Percentiles rank a stretch among this genome's conserved stretches.
These are phyloP conservation scores for Atkinsonella texensis DNA, from an alignment of 2,329 filamentous ascomycete genomes.

Conservation along the genomic window DNA sequence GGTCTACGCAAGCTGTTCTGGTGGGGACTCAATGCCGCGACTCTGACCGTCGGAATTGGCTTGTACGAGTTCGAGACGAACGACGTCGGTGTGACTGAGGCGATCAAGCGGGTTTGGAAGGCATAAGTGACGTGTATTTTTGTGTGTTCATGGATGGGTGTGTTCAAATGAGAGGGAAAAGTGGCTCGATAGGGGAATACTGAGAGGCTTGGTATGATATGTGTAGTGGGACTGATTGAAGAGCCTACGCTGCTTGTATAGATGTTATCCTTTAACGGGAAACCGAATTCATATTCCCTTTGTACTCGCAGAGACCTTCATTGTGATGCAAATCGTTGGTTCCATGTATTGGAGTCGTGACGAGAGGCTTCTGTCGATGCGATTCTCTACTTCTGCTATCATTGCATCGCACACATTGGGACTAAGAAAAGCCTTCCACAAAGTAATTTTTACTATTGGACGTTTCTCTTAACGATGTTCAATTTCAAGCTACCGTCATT, in stretches of 20 bases:
- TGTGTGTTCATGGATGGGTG: not conserved
- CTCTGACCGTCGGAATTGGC: constrained; percentile 71
- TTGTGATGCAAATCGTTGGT: not conserved
- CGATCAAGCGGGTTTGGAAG: constrained; percentile 78
- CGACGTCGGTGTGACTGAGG: constrained; percentile 87
- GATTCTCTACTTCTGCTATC: not conserved
- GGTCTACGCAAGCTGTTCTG: constrained; percentile 52
- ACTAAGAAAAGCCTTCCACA: not conserved
- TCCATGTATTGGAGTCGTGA: not conserved
- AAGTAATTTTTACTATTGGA: not conserved
- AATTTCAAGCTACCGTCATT: not conserved
- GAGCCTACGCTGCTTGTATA: constrained; percentile 7
- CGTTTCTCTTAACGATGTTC: not conserved
- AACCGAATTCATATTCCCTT: constrained; percentile 7
- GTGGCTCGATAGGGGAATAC: not conserved
- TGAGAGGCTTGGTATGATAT: not conserved
- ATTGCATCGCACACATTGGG: not conserved
- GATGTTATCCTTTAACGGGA: constrained; percentile 8
- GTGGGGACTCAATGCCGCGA: constrained; percentile 71
- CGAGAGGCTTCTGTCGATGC: not conserved
- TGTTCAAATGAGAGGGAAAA: not conserved
- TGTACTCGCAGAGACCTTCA: not conserved
- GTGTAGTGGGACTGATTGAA: not conserved
- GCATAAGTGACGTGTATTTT: constrained; percentile 38
- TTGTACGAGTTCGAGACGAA: constrained; percentile 99